phyloP scores from a whole-genome alignment of 345 rosid species.

The Moricandia moricandioides region DNA sequence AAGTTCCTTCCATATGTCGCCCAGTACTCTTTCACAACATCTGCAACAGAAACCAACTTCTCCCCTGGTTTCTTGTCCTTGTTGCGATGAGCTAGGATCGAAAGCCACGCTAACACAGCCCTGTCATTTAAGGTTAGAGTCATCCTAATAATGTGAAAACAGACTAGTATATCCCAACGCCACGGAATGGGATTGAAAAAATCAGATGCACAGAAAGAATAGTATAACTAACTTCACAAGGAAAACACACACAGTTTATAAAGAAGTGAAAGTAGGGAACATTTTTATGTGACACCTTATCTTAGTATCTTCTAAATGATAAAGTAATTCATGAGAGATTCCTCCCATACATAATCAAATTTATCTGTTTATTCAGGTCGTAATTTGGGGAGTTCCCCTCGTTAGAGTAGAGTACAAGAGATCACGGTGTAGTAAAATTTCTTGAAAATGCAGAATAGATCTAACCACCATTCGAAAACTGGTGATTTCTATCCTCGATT shows the following conservation, averaged over 20 bases:
- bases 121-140: conserved; percentile 41
- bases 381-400: background rate
- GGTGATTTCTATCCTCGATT: background rate
- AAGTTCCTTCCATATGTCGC: conserved; percentile 89
- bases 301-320: background rate
- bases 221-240: background rate
- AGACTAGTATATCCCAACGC: background rate
- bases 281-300: background rate
- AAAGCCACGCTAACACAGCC: conserved; percentile 97
- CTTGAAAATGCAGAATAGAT: background rate
- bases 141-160: background rate
- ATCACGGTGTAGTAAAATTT: background rate
- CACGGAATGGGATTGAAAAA: background rate
- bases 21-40: conserved; percentile 88
- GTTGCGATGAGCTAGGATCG: conserved; percentile 77
- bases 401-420: background rate
- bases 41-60: conserved; percentile 73
- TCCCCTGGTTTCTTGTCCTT: conserved; percentile 77
- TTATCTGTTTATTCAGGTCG: background rate
- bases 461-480: background rate
- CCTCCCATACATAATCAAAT: background rate
- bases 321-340: background rate
- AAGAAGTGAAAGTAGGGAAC: background rate
- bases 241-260: background rate
- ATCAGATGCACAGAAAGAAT: background rate